A percentile compares a stretch with the other conserved stretches of the same genome.
These are phyloP conservation scores for Aspergillus glaucus DNA, from an alignment of 2,329 filamentous ascomycete genomes.

Conservation along the genomic window DNA sequence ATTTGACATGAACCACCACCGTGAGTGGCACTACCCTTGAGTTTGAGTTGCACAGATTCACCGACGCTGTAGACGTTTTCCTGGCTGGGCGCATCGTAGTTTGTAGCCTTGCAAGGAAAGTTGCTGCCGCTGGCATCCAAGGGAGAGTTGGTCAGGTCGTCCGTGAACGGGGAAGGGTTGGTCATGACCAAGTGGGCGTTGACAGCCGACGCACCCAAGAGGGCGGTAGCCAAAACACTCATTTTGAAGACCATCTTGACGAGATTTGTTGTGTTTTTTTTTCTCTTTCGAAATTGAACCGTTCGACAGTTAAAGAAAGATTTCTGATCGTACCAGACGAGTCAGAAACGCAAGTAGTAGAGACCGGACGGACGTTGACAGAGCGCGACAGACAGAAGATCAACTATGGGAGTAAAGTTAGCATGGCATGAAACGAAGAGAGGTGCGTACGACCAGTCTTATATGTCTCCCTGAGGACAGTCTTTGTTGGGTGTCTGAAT, in stretches of 20 bases:
- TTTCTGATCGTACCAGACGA: constrained; percentile 33
- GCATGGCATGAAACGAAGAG: not conserved
- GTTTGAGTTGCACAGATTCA: constrained; percentile 53
- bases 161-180: constrained; percentile 52
- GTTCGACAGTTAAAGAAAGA: constrained; percentile 15
- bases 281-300: constrained; percentile 13
- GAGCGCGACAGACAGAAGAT: constrained; percentile 9
- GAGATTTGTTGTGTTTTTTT: not conserved
- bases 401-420: constrained; percentile 7
- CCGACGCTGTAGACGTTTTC: constrained; percentile 61
- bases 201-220: constrained; percentile 50
- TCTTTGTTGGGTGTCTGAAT: not conserved
- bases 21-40: constrained; percentile 70
- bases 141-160: constrained; percentile 55
- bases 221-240: constrained; percentile 33
- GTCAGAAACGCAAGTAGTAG: constrained; percentile 14
- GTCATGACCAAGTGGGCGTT: constrained; percentile 72
- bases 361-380: constrained; percentile 10
- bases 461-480: not conserved
- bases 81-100: constrained; percentile 30
- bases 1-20: constrained; percentile 92
- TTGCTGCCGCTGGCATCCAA: constrained; percentile 55
- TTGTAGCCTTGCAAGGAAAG: constrained; percentile 70
- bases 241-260: constrained; percentile 26
- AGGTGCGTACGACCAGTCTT: too few relatives aligned